Percentiles rank a stretch among this genome's conserved stretches.
phyloP scores from a whole-genome alignment of 768 basidiomycete genomes.

The Lactarius tabidus region DNA sequence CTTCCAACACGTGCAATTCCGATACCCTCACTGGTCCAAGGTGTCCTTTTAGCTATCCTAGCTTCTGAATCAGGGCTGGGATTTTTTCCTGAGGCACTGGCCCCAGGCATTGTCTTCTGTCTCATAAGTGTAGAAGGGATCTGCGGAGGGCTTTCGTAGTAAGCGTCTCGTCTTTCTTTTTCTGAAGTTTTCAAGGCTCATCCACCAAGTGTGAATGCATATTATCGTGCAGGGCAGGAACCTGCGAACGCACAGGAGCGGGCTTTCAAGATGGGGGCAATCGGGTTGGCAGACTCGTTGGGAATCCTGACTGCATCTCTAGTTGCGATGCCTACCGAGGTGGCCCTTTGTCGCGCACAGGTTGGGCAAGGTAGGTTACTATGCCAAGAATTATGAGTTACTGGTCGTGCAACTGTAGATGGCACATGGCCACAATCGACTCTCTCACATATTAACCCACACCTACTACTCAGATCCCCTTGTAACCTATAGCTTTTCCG shows the following conservation, averaged over 20 bases:
- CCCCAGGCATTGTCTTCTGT: constrained; percentile 61
- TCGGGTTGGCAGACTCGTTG: constrained; percentile 79
- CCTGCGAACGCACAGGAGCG: constrained; percentile 59
- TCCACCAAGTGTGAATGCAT: constrained; percentile 70
- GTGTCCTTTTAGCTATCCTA: constrained; percentile 56
- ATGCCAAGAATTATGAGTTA: constrained; percentile 56
- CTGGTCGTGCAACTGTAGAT: neutral
- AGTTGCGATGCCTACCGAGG: constrained; percentile 68
- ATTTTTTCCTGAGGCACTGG: constrained; percentile 46
- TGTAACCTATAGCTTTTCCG: too few relatives aligned
- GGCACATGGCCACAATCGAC: neutral
- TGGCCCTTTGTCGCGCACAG: constrained; percentile 72
- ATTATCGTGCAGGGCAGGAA: constrained; percentile 79
- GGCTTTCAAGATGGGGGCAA: constrained; percentile 87
- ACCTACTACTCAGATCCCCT: too few relatives aligned
- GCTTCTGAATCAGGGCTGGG: constrained; percentile 66
- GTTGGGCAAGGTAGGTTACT: constrained; percentile 63
- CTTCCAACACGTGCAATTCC: constrained; percentile 65
- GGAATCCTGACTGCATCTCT: constrained; percentile 64
- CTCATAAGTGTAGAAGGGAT: constrained; percentile 87
- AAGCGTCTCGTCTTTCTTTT: constrained; percentile 34
- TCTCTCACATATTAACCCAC: too few relatives aligned
- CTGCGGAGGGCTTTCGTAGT: constrained; percentile 93
- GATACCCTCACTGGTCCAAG: constrained; percentile 74
- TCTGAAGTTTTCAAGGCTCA: neutral